Conservation (phyloP, 805 yeast genomes). For the Hanseniaspora clermontiae region DNA sequence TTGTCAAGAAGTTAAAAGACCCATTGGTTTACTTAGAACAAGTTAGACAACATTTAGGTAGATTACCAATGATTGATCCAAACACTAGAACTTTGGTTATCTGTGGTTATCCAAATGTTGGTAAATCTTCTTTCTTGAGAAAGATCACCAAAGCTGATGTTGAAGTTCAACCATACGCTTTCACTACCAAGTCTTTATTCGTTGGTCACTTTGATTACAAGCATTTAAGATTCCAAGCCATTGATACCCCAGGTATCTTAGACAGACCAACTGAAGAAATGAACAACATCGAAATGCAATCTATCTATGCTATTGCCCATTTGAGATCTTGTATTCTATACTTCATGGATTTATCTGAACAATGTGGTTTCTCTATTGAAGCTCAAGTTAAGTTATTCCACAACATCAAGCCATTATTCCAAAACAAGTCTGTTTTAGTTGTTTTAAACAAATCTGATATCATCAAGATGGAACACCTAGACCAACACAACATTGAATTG, state of each 20-base stretch:
- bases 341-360: constrained; percentile 97
- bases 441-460: constrained; percentile 94
- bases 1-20: constrained; percentile 87
- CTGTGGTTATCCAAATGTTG: constrained; percentile 99
- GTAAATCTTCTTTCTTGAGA: constrained; percentile 88
- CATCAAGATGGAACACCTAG: constrained; percentile 71
- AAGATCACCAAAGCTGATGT: constrained; percentile 96
- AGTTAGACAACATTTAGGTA: constrained; percentile 97
- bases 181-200: constrained; percentile 92
- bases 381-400: constrained; percentile 96
- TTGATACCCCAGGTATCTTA: constrained; percentile 97
- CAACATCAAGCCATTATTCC: constrained; percentile 91
- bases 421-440: constrained; percentile 90
- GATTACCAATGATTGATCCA: constrained; percentile 96
- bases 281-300: constrained; percentile 99
- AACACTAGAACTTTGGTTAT: constrained; percentile 93
- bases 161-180: constrained; percentile 98
- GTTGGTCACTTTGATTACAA: constrained; percentile 99
- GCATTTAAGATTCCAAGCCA: constrained; percentile 94
- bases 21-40: constrained; percentile 89
- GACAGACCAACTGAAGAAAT: constrained; percentile 98
- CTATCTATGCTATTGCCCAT: constrained; percentile 97
- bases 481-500: constrained; percentile 57
- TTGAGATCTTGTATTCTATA: constrained; percentile 90
- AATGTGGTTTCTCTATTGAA: constrained; percentile 95